Base-by-base conservation (phyloP, 2,329 filamentous ascomycete genomes). In the Claviceps cyperi region DNA sequence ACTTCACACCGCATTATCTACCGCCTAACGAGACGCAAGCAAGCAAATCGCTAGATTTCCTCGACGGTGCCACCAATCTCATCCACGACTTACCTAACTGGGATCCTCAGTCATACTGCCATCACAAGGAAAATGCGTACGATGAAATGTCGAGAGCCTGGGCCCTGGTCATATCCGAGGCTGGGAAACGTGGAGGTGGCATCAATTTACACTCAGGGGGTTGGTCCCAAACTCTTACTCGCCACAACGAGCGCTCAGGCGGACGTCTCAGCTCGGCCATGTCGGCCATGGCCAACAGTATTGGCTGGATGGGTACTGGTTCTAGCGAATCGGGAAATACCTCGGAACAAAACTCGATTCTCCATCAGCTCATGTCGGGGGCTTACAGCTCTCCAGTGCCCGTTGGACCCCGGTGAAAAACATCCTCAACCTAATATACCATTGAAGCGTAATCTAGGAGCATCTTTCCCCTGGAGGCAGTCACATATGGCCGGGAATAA, bases 81-180 rank as follows among this genome's bases (percentile, higher is more conserved):
- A 85, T 97, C 51, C 90, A 98, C 65, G 76, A 82, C 39, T 74
- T 98, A 43, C 92, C 92, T 3, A 80, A 94, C 60, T 98, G 90
- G 89, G 86, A 92, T 57, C 87, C 82, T 43, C 85, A 84, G 53
- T 81, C 87, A 54, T 85, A 96, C 69, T 90, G 90, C 56, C 78
- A 95, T 59, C 87, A 94, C 71, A 96, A 96, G 67, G 84, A 95
- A 57, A 88, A 88, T 55, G 90, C 91, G 6, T 98, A 98, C 62
- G 91, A 98, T 60, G 92, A 97, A 63, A 90, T 98, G 55, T 84
- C 87, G 24, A 88, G 84, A 60, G 92, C 92, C 1, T 98, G 92
- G 92, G 83, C 87, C 15, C 67, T 94, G 57, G 91, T 95, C 47
- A 85, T 98, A 57, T 83, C 83, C 53, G 92, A 98, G 66, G 88